Evolutionary conservation across 2,329 filamentous ascomycete genomes (phyloP), one percentile per base, ranked within the genome.

Genomic region (Coniosporium tulheliwenetii): DNA sequence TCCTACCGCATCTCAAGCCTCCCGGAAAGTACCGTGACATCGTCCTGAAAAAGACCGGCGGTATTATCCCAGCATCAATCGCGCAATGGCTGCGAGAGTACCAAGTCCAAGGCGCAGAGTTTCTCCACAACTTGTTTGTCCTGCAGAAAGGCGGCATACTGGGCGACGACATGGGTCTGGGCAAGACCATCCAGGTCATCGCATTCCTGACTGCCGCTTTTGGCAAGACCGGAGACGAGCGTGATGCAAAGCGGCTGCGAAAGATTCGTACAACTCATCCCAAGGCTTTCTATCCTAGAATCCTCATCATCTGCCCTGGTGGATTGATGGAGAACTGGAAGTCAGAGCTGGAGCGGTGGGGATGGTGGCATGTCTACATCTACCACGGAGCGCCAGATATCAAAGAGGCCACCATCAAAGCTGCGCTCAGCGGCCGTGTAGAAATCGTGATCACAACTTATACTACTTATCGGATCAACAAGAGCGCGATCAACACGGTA

Each of bases 401-500:
- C 31, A 74, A 86, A 51, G 79, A 83, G 26, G 75, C 80, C 37
- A 77, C 81, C 1, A 65, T 93, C 2, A 68, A 77, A 36, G 74
- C 84, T 1, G 86, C 86, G 2, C 70, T 71, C 36, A 76, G 79
- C 2, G 91, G 91, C 0, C 73, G 81, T 39, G 60, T 87, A 1
- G 91, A 98, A 60, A 77, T 96, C 45, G 79, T 96, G 73, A 83
- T 98, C 45, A 96, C 89, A 0, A 96, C 91, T 0, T 96, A 96
- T 55, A 73, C 74, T 8, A 96, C 89, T 0, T 98, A 96, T 61
- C 66, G 70, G 10, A 79, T 81, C 52, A 84, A 85, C 50, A 77
- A 81, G 48, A 72, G 75, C 47, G 73, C 76, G 15, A 70, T 98
- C 52, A 98, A 98, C 55, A 75, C 79, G 50, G 70, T 96, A 0